Conservation (phyloP, 106 monocot genomes). For the Platanthera guangdongensis region DNA sequence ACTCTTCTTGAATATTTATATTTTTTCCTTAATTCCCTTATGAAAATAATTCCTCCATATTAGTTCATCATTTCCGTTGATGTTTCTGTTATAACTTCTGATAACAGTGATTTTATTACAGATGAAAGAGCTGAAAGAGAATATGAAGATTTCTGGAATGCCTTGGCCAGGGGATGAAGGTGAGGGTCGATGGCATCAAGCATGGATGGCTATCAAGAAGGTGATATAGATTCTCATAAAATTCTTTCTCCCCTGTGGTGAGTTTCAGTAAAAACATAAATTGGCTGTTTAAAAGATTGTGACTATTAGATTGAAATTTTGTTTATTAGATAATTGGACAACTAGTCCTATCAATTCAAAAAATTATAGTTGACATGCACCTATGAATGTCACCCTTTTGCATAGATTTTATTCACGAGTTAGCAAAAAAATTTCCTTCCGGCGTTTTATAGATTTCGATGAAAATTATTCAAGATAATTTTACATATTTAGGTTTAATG, state of each 20-base stretch:
- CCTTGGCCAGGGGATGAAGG: conserved; percentile 99
- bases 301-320: neutral
- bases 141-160: conserved; percentile 77
- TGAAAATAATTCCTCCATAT: neutral
- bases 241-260: neutral
- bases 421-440: too few species aligned
- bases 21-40: too few species aligned
- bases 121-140: conserved; percentile 70
- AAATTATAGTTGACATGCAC: too few species aligned
- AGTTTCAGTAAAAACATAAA: neutral
- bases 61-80: neutral
- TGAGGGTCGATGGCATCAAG: conserved; percentile 68
- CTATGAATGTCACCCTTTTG: too few species aligned
- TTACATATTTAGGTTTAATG: too few species aligned
- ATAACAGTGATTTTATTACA: conserved; percentile 14
- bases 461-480: too few species aligned
- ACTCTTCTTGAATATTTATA: too few species aligned
- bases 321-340: neutral
- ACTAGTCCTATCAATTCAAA: neutral
- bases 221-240: conserved; percentile 16
- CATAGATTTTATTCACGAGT: too few species aligned
- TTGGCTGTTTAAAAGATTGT: neutral
- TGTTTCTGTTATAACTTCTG: neutral
- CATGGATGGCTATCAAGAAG: conserved; percentile 92
- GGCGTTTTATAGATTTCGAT: too few species aligned